Evolutionary conservation across 2,329 filamentous ascomycete genomes (phyloP).

Genomic region (Colletotrichum orbiculare): DNA sequence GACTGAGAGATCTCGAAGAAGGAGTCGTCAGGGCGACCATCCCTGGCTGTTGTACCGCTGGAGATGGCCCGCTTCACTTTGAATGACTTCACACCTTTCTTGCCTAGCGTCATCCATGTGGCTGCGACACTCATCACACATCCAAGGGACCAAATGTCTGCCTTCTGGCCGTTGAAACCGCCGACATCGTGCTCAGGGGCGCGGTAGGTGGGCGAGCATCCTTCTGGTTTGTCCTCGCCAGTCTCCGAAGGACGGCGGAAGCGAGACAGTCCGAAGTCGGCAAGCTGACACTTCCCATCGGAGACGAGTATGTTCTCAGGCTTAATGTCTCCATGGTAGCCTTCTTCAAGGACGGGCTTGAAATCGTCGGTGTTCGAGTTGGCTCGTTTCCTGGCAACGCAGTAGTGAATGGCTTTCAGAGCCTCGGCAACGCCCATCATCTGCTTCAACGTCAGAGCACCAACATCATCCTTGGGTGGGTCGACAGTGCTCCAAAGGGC

Average conservation of each 20-base stretch:
- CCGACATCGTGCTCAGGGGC: conserved; percentile 14
- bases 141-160: conserved; percentile 13
- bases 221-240: not conserved
- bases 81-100: not conserved
- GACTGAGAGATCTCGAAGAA: conserved; percentile 1
- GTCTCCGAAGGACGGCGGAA: not conserved
- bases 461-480: not conserved
- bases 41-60: not conserved
- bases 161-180: not conserved
- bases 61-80: not conserved
- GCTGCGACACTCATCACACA: conserved; percentile 26
- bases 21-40: not conserved
- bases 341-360: not conserved
- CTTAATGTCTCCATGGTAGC: conserved; percentile 17
- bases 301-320: conserved; percentile 13
- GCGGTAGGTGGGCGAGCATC: conserved; percentile 18
- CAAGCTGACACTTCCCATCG: not conserved
- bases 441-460: not conserved
- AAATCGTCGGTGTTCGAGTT: not conserved
- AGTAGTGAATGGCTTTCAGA: conserved; percentile 13
- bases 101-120: conserved; percentile 14
- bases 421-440: conserved; percentile 21
- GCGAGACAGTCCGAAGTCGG: conserved; percentile 10
- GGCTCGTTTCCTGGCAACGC: not conserved
- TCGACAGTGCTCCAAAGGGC: not conserved